Conservation (phyloP, 345 rosid species). For the Citrus glauca region DNA sequence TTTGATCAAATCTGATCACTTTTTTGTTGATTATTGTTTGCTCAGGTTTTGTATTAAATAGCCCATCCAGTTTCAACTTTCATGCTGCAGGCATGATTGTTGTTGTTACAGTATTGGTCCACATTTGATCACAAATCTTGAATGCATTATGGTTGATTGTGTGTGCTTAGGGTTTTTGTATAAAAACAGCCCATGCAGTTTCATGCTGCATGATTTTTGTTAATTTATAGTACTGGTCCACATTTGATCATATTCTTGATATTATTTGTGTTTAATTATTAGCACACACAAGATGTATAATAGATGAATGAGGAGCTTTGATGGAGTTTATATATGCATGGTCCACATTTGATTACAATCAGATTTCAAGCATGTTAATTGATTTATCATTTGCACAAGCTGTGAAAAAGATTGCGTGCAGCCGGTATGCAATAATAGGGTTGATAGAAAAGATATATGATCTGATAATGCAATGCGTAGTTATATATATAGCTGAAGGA, state of each 20-base stretch:
- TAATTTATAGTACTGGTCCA: slow-evolving; percentile 4
- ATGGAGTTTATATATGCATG: not conserved
- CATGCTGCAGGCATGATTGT: not conserved
- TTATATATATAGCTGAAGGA: not conserved
- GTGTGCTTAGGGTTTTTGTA: not conserved
- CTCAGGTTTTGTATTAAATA: not conserved
- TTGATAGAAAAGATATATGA: no score
- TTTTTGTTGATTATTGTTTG: not conserved
- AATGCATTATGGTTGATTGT: not conserved
- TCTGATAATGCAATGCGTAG: no score
- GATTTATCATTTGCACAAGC: not conserved
- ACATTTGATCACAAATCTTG: not conserved
- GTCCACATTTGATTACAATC: slow-evolving; percentile 16
- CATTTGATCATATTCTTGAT: not conserved
- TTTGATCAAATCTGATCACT: not conserved
- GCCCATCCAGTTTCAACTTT: not conserved
- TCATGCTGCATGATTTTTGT: not conserved
- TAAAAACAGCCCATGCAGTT: not conserved
- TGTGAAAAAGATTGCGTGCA: not conserved
- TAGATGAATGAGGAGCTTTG: not conserved
- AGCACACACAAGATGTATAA: no score
- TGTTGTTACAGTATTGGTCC: not conserved
- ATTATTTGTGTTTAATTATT: not conserved
- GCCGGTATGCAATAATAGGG: not conserved
- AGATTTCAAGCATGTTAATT: not conserved